phyloP scores from a whole-genome alignment of 1,139 yeast species.

The Pichiaceae sp. region DNA sequence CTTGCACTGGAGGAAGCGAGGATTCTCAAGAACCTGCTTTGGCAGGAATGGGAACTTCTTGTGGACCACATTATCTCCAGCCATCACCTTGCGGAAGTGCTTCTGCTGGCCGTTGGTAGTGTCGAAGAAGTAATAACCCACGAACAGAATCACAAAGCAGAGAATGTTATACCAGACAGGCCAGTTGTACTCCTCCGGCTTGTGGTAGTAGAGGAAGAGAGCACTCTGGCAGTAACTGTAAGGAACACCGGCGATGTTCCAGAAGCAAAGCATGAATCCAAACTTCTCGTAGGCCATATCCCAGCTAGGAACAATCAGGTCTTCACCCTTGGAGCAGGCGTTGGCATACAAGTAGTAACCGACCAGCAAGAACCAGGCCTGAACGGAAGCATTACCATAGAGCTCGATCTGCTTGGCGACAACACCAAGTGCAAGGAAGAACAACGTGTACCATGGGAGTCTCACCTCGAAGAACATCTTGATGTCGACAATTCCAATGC shows the following conservation, averaged over 20 bases:
- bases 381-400: slow-evolving; percentile 75
- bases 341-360: slow-evolving; percentile 95
- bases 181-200: slow-evolving; percentile 77
- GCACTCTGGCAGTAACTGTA: slow-evolving; percentile 95
- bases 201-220: slow-evolving; percentile 69
- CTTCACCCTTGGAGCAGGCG: slow-evolving; percentile 97
- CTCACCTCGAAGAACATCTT: slow-evolving; percentile 98
- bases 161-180: slow-evolving; percentile 48
- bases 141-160: slow-evolving; percentile 47
- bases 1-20: slow-evolving; percentile 74
- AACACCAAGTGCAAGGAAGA: slow-evolving; percentile 69
- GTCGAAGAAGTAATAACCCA: slow-evolving; percentile 88
- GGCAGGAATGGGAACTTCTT: slow-evolving; percentile 93
- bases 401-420: slow-evolving; percentile 70
- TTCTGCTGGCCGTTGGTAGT: slow-evolving; percentile 95
- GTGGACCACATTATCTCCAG: slow-evolving; percentile 69
- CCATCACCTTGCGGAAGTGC: slow-evolving; percentile 77
- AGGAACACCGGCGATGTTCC: slow-evolving; percentile 99
- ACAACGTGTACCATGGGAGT: slow-evolving; percentile 90
- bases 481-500: slow-evolving; percentile 84
- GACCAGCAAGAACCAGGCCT: slow-evolving; percentile 61
- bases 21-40: slow-evolving; percentile 69
- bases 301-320: slow-evolving; percentile 95
- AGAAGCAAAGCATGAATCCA: slow-evolving; percentile 94
- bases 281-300: slow-evolving; percentile 99